Evolutionary conservation across 192 early-diverging fungal species (phyloP), one percentile per base, ranked within the genome.

Genomic region (Rhizoclosmatium sp.): DNA sequence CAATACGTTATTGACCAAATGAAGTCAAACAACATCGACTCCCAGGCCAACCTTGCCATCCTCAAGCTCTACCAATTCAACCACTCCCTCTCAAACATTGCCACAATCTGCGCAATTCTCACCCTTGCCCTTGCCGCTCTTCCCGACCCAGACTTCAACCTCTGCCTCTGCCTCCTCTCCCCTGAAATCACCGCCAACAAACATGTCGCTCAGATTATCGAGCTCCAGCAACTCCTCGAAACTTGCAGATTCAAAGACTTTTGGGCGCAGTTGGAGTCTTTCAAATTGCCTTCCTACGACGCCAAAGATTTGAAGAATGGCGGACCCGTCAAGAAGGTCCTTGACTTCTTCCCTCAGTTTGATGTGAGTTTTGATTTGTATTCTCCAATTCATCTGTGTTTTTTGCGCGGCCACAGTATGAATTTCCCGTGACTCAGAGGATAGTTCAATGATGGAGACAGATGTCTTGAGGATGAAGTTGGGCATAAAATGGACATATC

Each of bases 51-150:
- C 85, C 89, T 98, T 51, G 95, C 95, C 62, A 88, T 96, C 46
- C 89, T 98, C 62, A 98, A 98, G 81, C 89, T 98, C 86, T 95
- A 97, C 87, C 96, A 98, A 82, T 98, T 98, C 87, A 97, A 97
- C 82, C 92, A 93, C 5, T 82, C 92, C 45, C 87, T 91, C 80
- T 80, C 90, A 67, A 95, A 94, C 81, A 86, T 91, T 21, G 84
- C 88, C 69, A 88, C 92, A 39, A 87, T 96, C 67, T 86, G 84
- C 81, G 91, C 90, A 73, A 93, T 97, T 71, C 88, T 97, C 71
- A 87, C 88, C 71, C 95, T 96, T 79, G 91, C 95, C 44, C 84
- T 97, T 54, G 94, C 92, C 12, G 93, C 94, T 51, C 84, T 95
- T 59, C 93, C 93, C 49, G 93, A 91, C 79, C 90, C 94, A 23